A percentile compares a stretch with the other conserved stretches of the same genome.
Conservation (phyloP, 1,139 yeast genomes). For the Kurtzmaniella natalensis region DNA sequence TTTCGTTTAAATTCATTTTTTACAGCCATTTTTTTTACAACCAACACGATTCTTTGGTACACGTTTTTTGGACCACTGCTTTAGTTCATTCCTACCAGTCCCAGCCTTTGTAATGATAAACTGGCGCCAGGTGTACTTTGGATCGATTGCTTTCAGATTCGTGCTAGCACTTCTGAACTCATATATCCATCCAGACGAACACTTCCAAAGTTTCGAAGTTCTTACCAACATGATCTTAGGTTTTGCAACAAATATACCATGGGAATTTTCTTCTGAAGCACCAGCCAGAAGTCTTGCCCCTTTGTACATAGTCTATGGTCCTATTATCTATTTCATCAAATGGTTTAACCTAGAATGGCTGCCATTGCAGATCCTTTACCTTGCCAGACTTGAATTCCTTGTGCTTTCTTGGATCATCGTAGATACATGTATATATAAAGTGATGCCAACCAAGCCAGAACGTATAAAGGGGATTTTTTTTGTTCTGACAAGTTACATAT, state of each 20-base stretch:
- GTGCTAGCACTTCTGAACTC: conserved; percentile 66
- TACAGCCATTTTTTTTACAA: no score
- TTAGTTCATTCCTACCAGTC: neutral
- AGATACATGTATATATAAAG: conserved; percentile 46
- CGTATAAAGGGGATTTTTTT: conserved; percentile 61
- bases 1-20: no score
- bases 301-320: conserved; percentile 65
- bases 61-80: no score
- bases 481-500: conserved; percentile 71
- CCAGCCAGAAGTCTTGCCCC: conserved; percentile 79
- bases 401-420: conserved; percentile 54
- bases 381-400: conserved; percentile 55
- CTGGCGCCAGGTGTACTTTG: conserved; percentile 46
- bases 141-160: conserved; percentile 46
- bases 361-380: conserved; percentile 51
- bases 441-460: conserved; percentile 59
- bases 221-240: conserved; percentile 48
- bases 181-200: conserved; percentile 97
- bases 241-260: conserved; percentile 58
- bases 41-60: no score
- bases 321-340: conserved; percentile 41
- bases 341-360: conserved; percentile 19
- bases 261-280: conserved; percentile 66
- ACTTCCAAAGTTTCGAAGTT: conserved; percentile 82
- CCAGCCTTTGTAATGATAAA: no score